Base-by-base conservation (phyloP, 495 filamentous ascomycete genomes). In the Acidiella bohemica region DNA sequence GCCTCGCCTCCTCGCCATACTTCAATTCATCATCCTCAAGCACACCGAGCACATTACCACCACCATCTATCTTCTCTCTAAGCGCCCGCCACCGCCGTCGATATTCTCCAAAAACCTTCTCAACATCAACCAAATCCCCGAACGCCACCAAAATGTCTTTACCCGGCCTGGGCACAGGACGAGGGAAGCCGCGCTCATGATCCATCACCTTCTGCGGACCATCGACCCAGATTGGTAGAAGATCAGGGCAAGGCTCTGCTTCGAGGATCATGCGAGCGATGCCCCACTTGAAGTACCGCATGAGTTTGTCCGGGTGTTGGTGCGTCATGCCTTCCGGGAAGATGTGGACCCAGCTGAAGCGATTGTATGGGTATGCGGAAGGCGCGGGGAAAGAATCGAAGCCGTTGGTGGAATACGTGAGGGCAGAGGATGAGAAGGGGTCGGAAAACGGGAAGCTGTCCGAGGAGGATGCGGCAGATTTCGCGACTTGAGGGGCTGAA, bases 251-350 rank as follows among this genome's bases (percentile, higher is more conserved):
- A 21, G 80, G 80, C 19, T 84, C 81, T 33, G 78, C 65, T 57
- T 97, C 90, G 8, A 97, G 69, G 36, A 97, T 88, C 26, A 94
- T 63, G 1, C 90, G 73, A 4, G 87, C 80, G 5, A 95, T 65
- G 5, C 90, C 90, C 90, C 90, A 97, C 59, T 90, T 93, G 72
- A 94, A 94, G 64, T 97, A 97, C 9, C 88, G 80, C 72, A 95
- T 79, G 25, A 75, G 73, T 47, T 77, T 75, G 22, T 67, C 58
- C 2, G 80, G 74, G 41, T 86, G 75, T 63, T 97, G 90, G 60
- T 96, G 87, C 17, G 94, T 81, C 47, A 78, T 79, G 11, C 85
- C 90, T 59, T 97, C 90, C 25, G 90, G 90, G 61, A 95, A 97
- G 30, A 96, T 80, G 60, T 97, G 90, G 2, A 96, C 64, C 90